These are phyloP conservation scores for Centaurea solstitialis DNA, from an alignment of 129 eudicot species.

Conservation along the genomic window DNA sequence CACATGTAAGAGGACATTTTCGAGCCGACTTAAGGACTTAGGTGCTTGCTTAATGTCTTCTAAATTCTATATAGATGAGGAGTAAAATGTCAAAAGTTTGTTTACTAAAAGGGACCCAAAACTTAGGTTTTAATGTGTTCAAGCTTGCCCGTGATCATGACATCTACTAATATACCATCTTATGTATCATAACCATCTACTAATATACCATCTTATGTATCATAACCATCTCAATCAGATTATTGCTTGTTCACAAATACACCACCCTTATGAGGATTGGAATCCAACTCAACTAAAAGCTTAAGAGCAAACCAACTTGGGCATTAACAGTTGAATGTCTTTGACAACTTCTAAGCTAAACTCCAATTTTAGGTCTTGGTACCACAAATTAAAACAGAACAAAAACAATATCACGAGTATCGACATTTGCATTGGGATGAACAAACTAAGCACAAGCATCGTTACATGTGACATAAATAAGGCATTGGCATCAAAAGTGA, in stretches of 20 bases:
- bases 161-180: neutral
- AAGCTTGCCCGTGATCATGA: neutral
- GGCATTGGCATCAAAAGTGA: too few relatives aligned
- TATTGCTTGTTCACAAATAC: neutral
- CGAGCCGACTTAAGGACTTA: too few relatives aligned
- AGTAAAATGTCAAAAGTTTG: neutral
- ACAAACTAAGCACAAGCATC: too few relatives aligned
- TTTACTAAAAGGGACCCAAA: neutral
- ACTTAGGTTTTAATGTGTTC: neutral
- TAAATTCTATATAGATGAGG: neutral
- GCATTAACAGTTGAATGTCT: neutral
- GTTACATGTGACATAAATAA: too few relatives aligned
- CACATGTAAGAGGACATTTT: too few relatives aligned
- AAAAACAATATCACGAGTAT: too few relatives aligned
- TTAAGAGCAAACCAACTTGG: neutral
- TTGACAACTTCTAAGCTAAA: neutral
- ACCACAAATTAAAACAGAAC: too few relatives aligned
- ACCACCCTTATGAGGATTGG: too few relatives aligned
- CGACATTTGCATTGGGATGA: too few relatives aligned
- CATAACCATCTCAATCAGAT: neutral
- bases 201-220: neutral
- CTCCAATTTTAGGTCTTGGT: too few relatives aligned
- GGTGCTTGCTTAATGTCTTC: too few relatives aligned
- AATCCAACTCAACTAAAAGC: neutral
- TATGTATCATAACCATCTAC: neutral